Evolutionary conservation across 1,284 basidiomycete species (phyloP).

Genomic region (Ceratobasidium sp.): DNA sequence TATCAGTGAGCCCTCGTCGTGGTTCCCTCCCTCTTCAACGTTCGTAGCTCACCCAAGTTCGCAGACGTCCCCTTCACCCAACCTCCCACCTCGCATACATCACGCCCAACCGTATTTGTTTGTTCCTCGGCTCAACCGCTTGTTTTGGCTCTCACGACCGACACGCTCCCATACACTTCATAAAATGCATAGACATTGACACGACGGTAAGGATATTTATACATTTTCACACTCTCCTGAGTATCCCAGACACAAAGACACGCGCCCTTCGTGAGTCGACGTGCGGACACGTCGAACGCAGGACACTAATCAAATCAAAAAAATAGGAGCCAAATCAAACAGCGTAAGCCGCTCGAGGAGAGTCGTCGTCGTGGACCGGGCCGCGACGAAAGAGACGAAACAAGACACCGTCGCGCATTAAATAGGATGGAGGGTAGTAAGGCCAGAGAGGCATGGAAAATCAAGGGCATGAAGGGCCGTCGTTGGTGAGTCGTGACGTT

Average conservation of each 20-base stretch:
- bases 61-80: background rate
- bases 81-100: background rate
- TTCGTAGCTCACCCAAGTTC: background rate
- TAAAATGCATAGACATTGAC: conserved; percentile 24
- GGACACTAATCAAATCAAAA: conserved; percentile 12
- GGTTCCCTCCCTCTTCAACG: background rate
- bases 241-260: no score
- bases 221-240: conserved; percentile 18
- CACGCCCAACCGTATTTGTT: background rate
- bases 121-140: background rate
- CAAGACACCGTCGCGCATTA: conserved; percentile 3
- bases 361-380: background rate
- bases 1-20: conserved; percentile 29
- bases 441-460: background rate
- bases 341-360: background rate
- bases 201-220: conserved; percentile 26
- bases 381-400: background rate
- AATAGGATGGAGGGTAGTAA: background rate
- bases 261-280: conserved; percentile 28
- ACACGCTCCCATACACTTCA: background rate
- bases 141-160: background rate
- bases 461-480: conserved; percentile 3
- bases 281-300: conserved; percentile 39
- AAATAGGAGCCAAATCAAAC: conserved; percentile 1
- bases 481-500: background rate